phyloP scores from a whole-genome alignment of 2,329 filamentous ascomycete species.

The Phaeosphaeriaceae sp. region DNA sequence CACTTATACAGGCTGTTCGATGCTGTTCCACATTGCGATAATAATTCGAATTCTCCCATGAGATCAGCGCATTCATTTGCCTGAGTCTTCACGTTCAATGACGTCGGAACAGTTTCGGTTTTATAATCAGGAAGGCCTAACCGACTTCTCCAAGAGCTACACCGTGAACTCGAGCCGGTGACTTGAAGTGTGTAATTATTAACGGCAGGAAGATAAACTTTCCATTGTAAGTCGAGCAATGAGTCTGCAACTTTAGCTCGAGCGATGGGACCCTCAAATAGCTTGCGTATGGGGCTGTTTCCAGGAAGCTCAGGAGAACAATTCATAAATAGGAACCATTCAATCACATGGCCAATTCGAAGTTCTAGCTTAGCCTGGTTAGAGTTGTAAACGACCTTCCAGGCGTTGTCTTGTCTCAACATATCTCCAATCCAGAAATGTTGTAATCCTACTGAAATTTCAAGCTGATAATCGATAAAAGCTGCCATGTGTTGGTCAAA shows the following conservation, averaged over 20 bases:
- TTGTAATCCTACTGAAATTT: constrained; percentile 11
- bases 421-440: constrained; percentile 27
- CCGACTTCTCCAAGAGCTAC: constrained; percentile 47
- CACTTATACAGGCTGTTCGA: constrained; percentile 61
- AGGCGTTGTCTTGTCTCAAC: constrained; percentile 38
- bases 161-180: constrained; percentile 17
- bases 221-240: constrained; percentile 31
- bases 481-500: constrained; percentile 1
- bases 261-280: constrained; percentile 42
- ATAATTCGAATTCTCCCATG: constrained; percentile 58
- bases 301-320: constrained; percentile 47
- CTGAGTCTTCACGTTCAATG: constrained; percentile 51
- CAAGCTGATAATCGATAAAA: constrained; percentile 13
- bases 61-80: constrained; percentile 42
- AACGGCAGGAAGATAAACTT: constrained; percentile 24
- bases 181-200: constrained; percentile 23
- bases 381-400: constrained; percentile 54
- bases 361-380: constrained; percentile 49
- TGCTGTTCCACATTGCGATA: constrained; percentile 65
- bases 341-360: constrained; percentile 42
- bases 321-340: constrained; percentile 57
- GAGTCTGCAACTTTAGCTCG: constrained; percentile 13
- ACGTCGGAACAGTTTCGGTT: constrained; percentile 53
- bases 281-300: constrained; percentile 50
- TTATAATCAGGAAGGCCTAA: constrained; percentile 47